Percentiles rank a stretch among this genome's conserved stretches.
phyloP scores from a whole-genome alignment of 1,284 basidiomycete species.

The Mycosarcoma maydis region DNA sequence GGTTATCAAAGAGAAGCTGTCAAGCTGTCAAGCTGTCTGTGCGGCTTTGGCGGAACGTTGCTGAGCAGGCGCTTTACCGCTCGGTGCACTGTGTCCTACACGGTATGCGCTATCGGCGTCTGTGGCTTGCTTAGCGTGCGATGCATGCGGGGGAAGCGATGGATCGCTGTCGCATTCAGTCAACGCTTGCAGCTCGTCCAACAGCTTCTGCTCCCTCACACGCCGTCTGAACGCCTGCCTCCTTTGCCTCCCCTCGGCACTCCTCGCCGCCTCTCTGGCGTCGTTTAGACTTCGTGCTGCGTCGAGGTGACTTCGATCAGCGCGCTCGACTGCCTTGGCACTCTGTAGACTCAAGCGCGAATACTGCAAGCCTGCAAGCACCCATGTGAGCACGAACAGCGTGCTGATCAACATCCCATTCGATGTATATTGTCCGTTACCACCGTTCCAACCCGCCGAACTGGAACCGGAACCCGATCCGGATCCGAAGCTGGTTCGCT shows the following conservation, averaged over 20 bases:
- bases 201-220: conserved; percentile 22
- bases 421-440: conserved; percentile 24
- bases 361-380: conserved; percentile 44
- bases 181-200: conserved; percentile 5
- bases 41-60: conserved; percentile 24
- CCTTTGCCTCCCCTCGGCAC: conserved; percentile 25
- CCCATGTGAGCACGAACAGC: conserved; percentile 43
- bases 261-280: conserved; percentile 28
- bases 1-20: too few species aligned
- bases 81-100: conserved; percentile 45
- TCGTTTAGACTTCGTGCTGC: conserved; percentile 22
- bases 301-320: conserved; percentile 27
- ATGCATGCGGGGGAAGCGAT: too few species aligned
- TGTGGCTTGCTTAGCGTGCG: too few species aligned
- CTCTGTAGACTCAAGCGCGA: conserved; percentile 26
- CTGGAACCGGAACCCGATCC: not conserved
- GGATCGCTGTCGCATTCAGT: too few species aligned
- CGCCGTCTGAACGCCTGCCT: conserved; percentile 21
- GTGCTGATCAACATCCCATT: conserved; percentile 42
- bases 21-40: too few species aligned
- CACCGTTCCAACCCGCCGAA: conserved; percentile 29
- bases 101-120: conserved; percentile 9
- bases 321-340: conserved; percentile 33
- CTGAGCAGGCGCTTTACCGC: conserved; percentile 31
- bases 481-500: too few species aligned